Percentiles rank a stretch among this genome's conserved stretches.
Conservation (phyloP, 2,329 filamentous ascomycete genomes). For the Elsinoe arachidis region DNA sequence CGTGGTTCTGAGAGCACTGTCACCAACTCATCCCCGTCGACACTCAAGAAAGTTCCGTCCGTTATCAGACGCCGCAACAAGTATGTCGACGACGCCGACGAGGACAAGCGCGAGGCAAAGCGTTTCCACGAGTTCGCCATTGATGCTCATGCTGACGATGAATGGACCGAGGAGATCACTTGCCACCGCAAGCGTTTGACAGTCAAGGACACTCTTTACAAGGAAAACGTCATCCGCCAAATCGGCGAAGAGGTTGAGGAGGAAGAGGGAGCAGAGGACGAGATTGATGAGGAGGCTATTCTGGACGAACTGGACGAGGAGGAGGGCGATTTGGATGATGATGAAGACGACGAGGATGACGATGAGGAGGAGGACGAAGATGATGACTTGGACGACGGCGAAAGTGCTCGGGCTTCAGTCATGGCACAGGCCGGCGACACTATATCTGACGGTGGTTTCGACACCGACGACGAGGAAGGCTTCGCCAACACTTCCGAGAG, state of each 20-base stretch:
- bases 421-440: constrained; percentile 26
- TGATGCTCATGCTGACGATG: constrained; percentile 71
- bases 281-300: constrained; percentile 32
- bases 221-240: constrained; percentile 80
- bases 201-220: constrained; percentile 78
- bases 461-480: constrained; percentile 69
- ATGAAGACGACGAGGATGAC: constrained; percentile 41
- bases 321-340: constrained; percentile 42
- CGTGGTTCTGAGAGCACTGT: constrained; percentile 44
- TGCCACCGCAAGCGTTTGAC: constrained; percentile 65
- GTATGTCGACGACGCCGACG: constrained; percentile 31
- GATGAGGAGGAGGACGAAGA: constrained; percentile 32
- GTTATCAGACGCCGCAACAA: constrained; percentile 27
- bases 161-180: constrained; percentile 73
- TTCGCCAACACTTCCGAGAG: constrained; percentile 59
- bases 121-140: constrained; percentile 88
- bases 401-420: constrained; percentile 40
- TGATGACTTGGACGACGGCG: constrained; percentile 40
- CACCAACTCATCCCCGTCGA: constrained; percentile 39
- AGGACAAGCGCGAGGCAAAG: constrained; percentile 46
- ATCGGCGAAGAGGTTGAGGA: constrained; percentile 85
- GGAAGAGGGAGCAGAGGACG: constrained; percentile 65
- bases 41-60: constrained; percentile 31
- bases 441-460: constrained; percentile 58
- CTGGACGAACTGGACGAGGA: constrained; percentile 39